These are phyloP conservation scores for Cercis canadensis DNA, from an alignment of 306 rosid genomes.

Conservation along the genomic window DNA sequence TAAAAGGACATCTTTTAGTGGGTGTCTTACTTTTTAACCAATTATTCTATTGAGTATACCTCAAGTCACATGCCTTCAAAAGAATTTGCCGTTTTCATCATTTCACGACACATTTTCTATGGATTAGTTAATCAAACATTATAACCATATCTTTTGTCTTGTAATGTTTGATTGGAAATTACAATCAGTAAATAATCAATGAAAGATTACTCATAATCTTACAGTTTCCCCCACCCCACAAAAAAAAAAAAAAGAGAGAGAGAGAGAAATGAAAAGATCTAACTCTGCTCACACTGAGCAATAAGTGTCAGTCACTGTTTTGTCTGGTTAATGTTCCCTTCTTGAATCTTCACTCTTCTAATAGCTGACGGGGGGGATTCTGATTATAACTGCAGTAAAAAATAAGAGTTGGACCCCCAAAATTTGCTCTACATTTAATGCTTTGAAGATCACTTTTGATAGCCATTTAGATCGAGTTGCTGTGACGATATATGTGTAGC, in stretches of 20 bases:
- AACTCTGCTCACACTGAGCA: too few relatives aligned
- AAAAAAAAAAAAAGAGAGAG: too few relatives aligned
- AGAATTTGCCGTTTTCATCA: constrained; percentile 51
- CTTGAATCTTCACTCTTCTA: too few relatives aligned
- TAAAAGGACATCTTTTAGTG: constrained; percentile 57
- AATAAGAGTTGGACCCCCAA: not conserved
- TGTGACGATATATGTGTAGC: not conserved
- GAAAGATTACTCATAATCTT: constrained; percentile 16
- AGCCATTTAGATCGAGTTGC: not conserved
- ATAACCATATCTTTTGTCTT: constrained; percentile 22
- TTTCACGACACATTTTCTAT: constrained; percentile 34
- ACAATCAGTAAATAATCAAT: constrained; percentile 7
- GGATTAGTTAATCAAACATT: constrained; percentile 29
- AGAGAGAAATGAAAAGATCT: too few relatives aligned
- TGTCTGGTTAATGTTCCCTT: too few relatives aligned
- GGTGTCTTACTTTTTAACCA: constrained; percentile 73
- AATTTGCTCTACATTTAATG: constrained; percentile 21
- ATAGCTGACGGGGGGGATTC: too few relatives aligned
- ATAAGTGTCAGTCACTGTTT: too few relatives aligned
- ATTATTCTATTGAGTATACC: constrained; percentile 64
- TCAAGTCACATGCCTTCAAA: constrained; percentile 66
- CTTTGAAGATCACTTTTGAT: constrained; percentile 27
- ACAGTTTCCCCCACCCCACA: too few relatives aligned
- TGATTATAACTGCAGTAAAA: not conserved
- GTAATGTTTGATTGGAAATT: constrained; percentile 24